These are phyloP conservation scores for Heliosperma pusillum DNA, from an alignment of 148 eudicot species.

Conservation along the genomic window DNA sequence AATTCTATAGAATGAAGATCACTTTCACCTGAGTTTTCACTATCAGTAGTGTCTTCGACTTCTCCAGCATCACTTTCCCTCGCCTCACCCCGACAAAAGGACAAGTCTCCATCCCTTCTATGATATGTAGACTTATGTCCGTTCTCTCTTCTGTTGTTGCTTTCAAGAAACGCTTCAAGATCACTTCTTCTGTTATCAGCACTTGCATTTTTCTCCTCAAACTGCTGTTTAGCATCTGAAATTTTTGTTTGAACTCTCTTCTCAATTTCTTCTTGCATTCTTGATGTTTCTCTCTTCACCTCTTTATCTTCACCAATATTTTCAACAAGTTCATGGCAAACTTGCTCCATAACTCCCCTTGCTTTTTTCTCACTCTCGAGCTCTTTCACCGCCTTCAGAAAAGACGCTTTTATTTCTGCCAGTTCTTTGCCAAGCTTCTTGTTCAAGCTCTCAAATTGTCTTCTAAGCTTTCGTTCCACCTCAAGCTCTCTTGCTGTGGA, in stretches of 20 bases:
- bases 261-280: conserved; percentile 45
- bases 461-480: conserved; percentile 52
- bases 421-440: conserved; percentile 81
- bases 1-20: conserved; percentile 74
- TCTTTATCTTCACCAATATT: conserved; percentile 58
- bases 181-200: conserved; percentile 35
- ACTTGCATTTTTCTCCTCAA: conserved; percentile 57
- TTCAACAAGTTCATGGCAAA: conserved; percentile 63
- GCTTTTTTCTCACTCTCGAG: conserved; percentile 63
- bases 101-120: conserved; percentile 37
- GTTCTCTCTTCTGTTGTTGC: conserved; percentile 37
- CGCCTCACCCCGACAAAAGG: conserved; percentile 33
- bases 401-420: conserved; percentile 53
- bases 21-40: conserved; percentile 55
- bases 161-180: conserved; percentile 46
- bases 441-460: conserved; percentile 72
- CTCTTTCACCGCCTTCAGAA: conserved; percentile 55
- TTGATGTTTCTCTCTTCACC: conserved; percentile 44
- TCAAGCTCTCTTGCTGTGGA: conserved; percentile 42
- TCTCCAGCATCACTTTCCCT: conserved; percentile 17
- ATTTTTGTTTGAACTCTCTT: conserved; percentile 54
- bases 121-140: conserved; percentile 27
- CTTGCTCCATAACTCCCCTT: conserved; percentile 58
- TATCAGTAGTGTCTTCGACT: conserved; percentile 24
- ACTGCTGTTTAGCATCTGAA: conserved; percentile 53